Evolutionary conservation across 805 yeast species (phyloP), one percentile per base, ranked within the genome.

Genomic region (Blastobotrys chiropterorum): DNA sequence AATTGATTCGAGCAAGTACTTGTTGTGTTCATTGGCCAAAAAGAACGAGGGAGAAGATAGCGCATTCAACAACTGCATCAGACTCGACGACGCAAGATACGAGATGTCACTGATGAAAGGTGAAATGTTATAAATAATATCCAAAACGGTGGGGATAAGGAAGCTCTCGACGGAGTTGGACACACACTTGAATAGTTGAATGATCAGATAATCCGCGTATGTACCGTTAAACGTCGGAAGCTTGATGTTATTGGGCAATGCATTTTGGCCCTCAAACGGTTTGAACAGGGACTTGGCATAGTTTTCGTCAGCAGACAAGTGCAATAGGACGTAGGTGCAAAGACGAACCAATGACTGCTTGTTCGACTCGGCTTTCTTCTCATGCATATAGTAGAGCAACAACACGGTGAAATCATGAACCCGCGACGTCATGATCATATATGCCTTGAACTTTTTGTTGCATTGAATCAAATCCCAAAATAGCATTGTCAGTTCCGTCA

Each of bases 381-480:
- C 77, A 50, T 72, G 70, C 47, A 87, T 71, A 64, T 85, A 79
- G 64, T 77, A 86, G 5, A 82, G 60, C 16, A 86, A 66, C 1
- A 77, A 66, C 0, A 85, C 69, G 43, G 79, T 65, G 41, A 86
- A 65, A 57, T 83, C 84, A 30, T 76, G 71, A 1, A 82, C 77
- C 55, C 74, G 73, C 44, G 74, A 71, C 13, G 74, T 72, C 2
- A 75, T 66, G 30, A 81, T 67, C 48, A 73, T 51, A 44, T 60
- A 64, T 19, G 54, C 55, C 16, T 60, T 54, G 47, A 68, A 67
- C 21, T 67, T 67, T 53, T 72, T 73, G 67, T 92, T 92, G 59
- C 89, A 82, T 62, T 87, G 92, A 34, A 80, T 68, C 43, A 89
- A 68, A 60, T 86, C 95, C 86, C 95, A 87, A 14, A 86, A 58